These are phyloP conservation scores for Patellaria atrata DNA, from an alignment of 495 filamentous ascomycete species.

Conservation along the genomic window DNA sequence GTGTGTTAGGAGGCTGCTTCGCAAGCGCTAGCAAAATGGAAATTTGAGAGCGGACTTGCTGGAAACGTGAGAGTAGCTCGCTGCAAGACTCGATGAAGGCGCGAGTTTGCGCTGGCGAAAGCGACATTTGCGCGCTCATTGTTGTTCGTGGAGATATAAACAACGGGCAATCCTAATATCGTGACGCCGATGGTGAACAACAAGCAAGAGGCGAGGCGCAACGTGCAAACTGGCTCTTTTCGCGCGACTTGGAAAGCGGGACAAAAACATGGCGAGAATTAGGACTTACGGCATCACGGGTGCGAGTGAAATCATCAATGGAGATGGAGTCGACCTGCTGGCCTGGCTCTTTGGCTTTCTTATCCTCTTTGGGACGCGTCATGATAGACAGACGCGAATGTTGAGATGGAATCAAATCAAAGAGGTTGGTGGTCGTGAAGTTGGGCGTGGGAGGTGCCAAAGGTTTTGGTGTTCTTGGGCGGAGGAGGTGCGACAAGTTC, in stretches of 20 bases:
- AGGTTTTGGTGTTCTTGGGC: slow-evolving; percentile 1
- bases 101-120: slow-evolving; percentile 11
- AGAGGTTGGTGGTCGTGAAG: slow-evolving; percentile 3
- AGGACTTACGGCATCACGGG: slow-evolving; percentile 48
- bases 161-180: background rate
- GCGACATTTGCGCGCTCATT: slow-evolving; percentile 12
- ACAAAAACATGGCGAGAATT: slow-evolving; percentile 12
- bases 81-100: slow-evolving; percentile 8
- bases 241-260: too few species aligned
- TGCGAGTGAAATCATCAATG: slow-evolving; percentile 46
- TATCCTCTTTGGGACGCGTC: slow-evolving; percentile 36
- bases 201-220: slow-evolving; percentile 16
- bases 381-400: too few species aligned
- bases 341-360: slow-evolving; percentile 27
- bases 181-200: slow-evolving; percentile 5
- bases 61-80: background rate
- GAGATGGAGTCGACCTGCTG: slow-evolving; percentile 36
- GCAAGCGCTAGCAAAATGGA: too few species aligned
- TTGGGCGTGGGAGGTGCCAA: background rate
- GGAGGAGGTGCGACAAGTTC: too few species aligned
- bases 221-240: too few species aligned
- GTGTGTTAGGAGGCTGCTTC: slow-evolving; percentile 3
- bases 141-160: background rate
- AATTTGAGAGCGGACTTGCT: too few species aligned
- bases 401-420: too few species aligned